Base-by-base conservation (phyloP, 2,329 filamentous ascomycete species). In the Colletotrichum sp. region DNA sequence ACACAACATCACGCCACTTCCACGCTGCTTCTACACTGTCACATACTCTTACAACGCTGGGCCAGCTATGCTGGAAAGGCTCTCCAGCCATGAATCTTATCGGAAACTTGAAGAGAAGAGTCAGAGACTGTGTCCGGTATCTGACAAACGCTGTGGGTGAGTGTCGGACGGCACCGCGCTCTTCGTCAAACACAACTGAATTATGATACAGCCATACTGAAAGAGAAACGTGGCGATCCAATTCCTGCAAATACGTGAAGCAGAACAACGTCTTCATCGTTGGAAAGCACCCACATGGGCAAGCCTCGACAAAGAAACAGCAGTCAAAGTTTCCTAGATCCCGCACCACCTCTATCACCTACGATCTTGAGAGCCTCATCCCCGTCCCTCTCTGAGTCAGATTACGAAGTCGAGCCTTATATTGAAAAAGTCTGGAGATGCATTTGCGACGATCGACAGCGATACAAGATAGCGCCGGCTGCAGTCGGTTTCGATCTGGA, bases 321-420 rank as follows among this genome's bases (percentile, higher is more conserved):
- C 43, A 4, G 18, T 22, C 43, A 22, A 22, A 4, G 43, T 48
- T 18, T 3, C 9, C 10, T 5, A 18, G 43, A 48, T 0, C 3
- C 43, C 0, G n/a, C 18, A 48, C 0, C 9, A 1, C 1, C 43
- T 22, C 22, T 22, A 22, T 22, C 22, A 22, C 22, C 22, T 22
- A 22, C 22, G 22, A 22, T 22, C 2, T 22, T 22, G 22, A 22
- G 22, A 22, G 22, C 22, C 22, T 22, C 22, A 3, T 22, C 22
- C 22, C 22, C 22, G 22, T 22, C 22, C 22, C 22, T 22, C 22
- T 22, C 22, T 22, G 22, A 22, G 22, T 22, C 22, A 22, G 22
- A 22, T 22, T 22, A 2, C 22, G 22, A 7, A 22, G 10, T 48
- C 13, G 43, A 48, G n/a, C 43, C n/a, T 22, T 48, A 48, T 7